Base-by-base conservation (phyloP, 2,329 filamentous ascomycete genomes). In the Cytospora paraplurivora region DNA sequence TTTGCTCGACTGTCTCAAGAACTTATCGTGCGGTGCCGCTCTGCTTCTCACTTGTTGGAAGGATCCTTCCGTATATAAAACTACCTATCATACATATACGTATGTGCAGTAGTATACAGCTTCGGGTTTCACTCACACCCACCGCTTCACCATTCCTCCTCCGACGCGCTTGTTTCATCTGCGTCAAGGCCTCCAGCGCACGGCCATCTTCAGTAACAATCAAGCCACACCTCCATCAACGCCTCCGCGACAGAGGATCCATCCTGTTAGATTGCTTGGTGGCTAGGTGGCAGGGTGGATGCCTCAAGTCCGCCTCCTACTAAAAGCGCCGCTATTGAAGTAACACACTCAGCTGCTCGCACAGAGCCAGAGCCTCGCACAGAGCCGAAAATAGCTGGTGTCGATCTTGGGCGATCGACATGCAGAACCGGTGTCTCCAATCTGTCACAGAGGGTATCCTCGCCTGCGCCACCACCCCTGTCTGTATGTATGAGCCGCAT, bases 361-460 rank as follows among this genome's bases (percentile, higher is more conserved):
- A 41, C 11, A 41, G 34, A 33, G 47, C 10, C 34, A 52, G 52
- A 52, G 41, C 27, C 47, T 59, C 56, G 50, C 38, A 53, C 47
- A 49, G 34, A 44, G 47, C 38, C 61, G 32, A 53, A 41, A 21
- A 49, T 51, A n/a, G 34, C 37, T 56, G 51, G 50, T 56, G 38
- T 32, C 17, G 37, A 27, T 17, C 13, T 34, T 34, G 44, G 50
- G 55, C 21, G 50, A 34, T 64, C 62, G 53, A 37, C 62, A 62
- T 58, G 62, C 58, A 64, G 62, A 64, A 58, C 21, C 33, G 33
- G 54, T 57, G 63, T 65, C 62, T 65, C 63, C 60, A 65, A 65
- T 63, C 60, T 65, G 63, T 65, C 63, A 63, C 63, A 59, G 60
- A 57, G 55, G 32, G 41, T 27, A 58, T 47, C 17, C 17, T 12